Evolutionary conservation across 768 basidiomycete species (phyloP).

Genomic region (Mycena metata): DNA sequence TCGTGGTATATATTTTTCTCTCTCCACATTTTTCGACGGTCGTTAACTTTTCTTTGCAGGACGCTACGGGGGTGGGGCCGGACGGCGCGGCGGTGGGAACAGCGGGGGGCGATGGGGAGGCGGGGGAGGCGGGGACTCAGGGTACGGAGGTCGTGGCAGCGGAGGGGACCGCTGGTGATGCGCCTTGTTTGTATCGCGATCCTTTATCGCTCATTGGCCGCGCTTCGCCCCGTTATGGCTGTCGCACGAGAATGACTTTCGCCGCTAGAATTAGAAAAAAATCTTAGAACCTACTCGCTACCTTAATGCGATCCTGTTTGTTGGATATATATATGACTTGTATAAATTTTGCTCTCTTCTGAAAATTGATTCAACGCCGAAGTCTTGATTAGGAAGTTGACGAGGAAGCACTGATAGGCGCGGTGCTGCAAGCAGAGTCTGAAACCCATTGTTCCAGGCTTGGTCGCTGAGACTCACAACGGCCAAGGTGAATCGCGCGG

Average conservation of each 20-base stretch:
- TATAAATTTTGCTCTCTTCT: no score
- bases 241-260: conserved; percentile 31
- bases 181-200: background rate
- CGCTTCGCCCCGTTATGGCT: conserved; percentile 32
- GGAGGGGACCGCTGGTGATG: conserved; percentile 49
- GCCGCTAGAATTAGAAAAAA: conserved; percentile 28
- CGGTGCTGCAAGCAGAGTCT: no score
- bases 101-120: conserved; percentile 61
- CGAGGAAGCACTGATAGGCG: no score
- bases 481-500: no score
- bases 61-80: conserved; percentile 71
- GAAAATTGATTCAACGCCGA: no score
- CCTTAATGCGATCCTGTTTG: conserved; percentile 27
- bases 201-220: conserved; percentile 24
- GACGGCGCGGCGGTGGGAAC: conserved; percentile 58
- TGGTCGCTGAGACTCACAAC: no score
- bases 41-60: conserved; percentile 53
- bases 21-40: background rate
- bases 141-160: conserved; percentile 47
- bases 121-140: conserved; percentile 61
- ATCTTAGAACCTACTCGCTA: conserved; percentile 18
- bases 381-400: no score
- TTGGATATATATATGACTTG: background rate
- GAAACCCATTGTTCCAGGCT: no score
- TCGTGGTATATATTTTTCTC: conserved; percentile 62